These are phyloP conservation scores for Rhododendron kiyosumense DNA, from an alignment of 148 eudicot species.

Conservation along the genomic window DNA sequence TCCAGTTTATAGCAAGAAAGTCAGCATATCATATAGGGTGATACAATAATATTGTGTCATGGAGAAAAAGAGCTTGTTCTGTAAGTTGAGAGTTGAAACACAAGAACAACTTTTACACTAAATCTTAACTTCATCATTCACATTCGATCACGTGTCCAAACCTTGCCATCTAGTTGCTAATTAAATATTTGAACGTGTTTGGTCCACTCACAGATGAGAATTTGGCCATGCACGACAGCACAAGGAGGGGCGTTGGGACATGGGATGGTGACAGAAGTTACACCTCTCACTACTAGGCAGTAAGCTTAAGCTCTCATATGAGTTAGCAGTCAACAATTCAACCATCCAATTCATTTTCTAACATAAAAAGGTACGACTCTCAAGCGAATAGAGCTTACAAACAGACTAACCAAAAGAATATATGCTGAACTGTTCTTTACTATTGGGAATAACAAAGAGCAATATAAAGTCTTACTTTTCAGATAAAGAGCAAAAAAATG, in stretches of 20 bases:
- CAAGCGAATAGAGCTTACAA: not conserved
- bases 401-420: not conserved
- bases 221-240: not conserved
- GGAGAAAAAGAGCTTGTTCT: not conserved
- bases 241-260: not conserved
- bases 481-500: not conserved
- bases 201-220: not conserved
- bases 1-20: not conserved
- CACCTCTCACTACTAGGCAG: not conserved
- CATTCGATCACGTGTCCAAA: not conserved
- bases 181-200: not conserved
- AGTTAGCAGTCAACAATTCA: not conserved
- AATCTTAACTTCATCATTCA: not conserved
- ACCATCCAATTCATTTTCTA: not conserved
- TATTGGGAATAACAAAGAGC: not conserved
- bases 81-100: not conserved
- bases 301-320: not conserved
- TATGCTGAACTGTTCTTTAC: not conserved
- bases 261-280: not conserved
- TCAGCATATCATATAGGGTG: not conserved
- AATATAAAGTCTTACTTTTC: not conserved
- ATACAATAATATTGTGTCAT: not conserved
- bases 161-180: not conserved
- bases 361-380: not conserved
- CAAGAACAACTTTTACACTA: not conserved